Evolutionary conservation across 768 basidiomycete genomes (phyloP).

Genomic region (Tephrocybe sp.): DNA sequence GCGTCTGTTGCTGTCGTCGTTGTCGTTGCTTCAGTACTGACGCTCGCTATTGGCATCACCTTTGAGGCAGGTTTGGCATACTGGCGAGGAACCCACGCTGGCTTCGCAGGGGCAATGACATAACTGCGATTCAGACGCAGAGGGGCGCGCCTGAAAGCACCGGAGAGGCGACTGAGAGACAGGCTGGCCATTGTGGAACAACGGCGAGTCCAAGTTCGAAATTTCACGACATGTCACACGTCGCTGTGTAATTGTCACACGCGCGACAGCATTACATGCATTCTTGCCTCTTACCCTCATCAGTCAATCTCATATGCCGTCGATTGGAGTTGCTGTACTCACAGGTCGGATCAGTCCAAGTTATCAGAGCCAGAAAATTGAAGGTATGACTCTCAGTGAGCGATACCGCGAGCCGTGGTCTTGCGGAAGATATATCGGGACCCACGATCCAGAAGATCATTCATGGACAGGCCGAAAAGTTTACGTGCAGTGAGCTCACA

Average conservation of each 20-base stretch:
- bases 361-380: slow-evolving; percentile 1
- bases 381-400: slow-evolving; percentile 48
- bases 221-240: slow-evolving; percentile 13
- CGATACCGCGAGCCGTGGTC: slow-evolving; percentile 60
- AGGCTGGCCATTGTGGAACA: slow-evolving; percentile 21
- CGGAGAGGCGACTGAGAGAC: slow-evolving; percentile 18
- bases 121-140: slow-evolving; percentile 8
- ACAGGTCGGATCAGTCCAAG: slow-evolving; percentile 26
- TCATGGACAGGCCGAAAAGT: slow-evolving; percentile 26
- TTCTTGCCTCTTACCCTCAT: background rate
- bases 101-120: background rate
- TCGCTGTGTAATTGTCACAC: background rate
- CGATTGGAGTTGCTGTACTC: slow-evolving; percentile 29
- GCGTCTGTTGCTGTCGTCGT: background rate
- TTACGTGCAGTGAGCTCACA: slow-evolving; percentile 31
- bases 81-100: slow-evolving; percentile 9
- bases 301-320: slow-evolving; percentile 11
- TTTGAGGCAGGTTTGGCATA: background rate
- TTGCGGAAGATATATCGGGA: slow-evolving; percentile 62
- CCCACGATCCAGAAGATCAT: slow-evolving; percentile 60
- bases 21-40: slow-evolving; percentile 12
- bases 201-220: background rate
- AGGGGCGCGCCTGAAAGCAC: slow-evolving; percentile 8
- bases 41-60: slow-evolving; percentile 7
- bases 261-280: background rate